Base-by-base conservation (phyloP, 371 early-diverging fungal genomes). In the Mucor sp. region DNA sequence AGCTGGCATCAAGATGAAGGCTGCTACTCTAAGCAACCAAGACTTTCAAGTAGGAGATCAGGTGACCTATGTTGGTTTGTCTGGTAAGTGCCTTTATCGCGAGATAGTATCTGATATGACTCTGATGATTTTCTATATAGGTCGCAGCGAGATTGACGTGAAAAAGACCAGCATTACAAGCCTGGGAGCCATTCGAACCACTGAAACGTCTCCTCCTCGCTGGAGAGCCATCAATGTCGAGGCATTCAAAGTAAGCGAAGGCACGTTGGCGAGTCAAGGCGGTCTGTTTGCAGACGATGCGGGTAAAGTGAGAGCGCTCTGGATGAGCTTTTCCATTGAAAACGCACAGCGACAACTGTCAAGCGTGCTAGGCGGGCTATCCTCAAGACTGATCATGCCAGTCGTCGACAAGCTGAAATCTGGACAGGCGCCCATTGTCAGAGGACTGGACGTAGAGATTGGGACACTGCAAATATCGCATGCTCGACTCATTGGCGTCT, bases 221-320 rank as follows among this genome's bases (percentile, higher is more conserved):
- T 90, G 89, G 80, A 84, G 93, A 56, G 84, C 86, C n/a, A 87
- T 90, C 75, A 93, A 93, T 66, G 80, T 85, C 37, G 93, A 95
- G 57, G 86, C 89, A 8, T 86, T 93, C 60, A 91, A 89, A 63
- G 72, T 94, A 5, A 91, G 91, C 65, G 93, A 93, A 19, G 75
- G 75, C 2, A 65, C 30, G 17, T 74, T 85, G 47, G 75, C 84
- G 25, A 84, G 84, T 47, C 79, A 82, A 47, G 85, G 88, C 3
- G 97, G 96, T 12, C 84, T 94, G 0, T 79, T 95, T 6, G 87
- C 89, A 23, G 89, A 93, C 64, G 62, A 84, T 3, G 73, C 89
- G 0, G 95, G 89, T 0, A 69, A 77, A 6, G 91, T 93, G 6
- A 87, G 88, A 64, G 95, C 90, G 0, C 70, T 94, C 0, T 95